Conservation (phyloP, 2,329 filamentous ascomycete species). For the Exophiala sideris region DNA sequence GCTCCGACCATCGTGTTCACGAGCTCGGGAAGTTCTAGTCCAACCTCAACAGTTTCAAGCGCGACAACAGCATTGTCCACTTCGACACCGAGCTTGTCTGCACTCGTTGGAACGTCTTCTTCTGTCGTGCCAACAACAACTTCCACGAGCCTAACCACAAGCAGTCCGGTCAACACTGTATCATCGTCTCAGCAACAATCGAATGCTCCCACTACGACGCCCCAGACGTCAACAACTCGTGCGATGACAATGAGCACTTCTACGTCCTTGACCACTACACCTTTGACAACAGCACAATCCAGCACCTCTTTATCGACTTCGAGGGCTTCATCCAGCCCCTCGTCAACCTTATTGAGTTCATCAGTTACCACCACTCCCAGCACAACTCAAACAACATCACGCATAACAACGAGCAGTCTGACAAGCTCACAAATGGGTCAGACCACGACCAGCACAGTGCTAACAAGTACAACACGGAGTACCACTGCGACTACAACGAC, state of each 20-base stretch:
- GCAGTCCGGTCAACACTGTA: not conserved
- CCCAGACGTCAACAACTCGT: not conserved
- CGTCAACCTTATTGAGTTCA: not conserved
- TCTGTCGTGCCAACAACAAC: too few species aligned
- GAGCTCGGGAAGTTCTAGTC: not conserved
- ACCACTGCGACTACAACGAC: conserved; percentile 30
- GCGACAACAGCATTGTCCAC: not conserved
- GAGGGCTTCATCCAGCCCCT: not conserved
- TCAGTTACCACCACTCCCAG: not conserved
- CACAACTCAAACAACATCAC: not conserved
- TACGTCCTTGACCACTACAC: not conserved
- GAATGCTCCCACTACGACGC: not conserved
- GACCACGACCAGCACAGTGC: conserved; percentile 34
- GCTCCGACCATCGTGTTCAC: conserved; percentile 13
- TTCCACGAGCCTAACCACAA: too few species aligned
- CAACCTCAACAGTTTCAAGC: not conserved
- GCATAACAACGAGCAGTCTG: not conserved
- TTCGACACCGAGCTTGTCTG: not conserved
- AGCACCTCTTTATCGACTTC: not conserved
- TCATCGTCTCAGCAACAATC: not conserved
- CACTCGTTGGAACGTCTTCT: too few species aligned
- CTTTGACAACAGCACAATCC: not conserved
- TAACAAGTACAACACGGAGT: conserved; percentile 17
- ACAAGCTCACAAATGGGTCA: conserved; percentile 25
- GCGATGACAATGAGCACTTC: not conserved